Base-by-base conservation (phyloP, 179 eudicot genomes). In the Heliamphora pulchella region DNA sequence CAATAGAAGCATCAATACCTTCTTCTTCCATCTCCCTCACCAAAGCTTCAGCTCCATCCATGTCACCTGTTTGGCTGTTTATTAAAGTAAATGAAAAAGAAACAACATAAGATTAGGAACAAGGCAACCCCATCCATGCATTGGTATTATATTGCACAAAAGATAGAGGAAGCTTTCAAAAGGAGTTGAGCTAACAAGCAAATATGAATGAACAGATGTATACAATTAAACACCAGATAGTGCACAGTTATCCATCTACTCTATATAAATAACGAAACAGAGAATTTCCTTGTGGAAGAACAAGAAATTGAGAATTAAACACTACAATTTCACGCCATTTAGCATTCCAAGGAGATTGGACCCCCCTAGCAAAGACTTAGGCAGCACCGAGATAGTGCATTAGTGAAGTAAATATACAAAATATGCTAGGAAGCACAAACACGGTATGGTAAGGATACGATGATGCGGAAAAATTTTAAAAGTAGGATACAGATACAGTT, bases 21-120 rank as follows among this genome's bases (percentile, higher is more conserved):
- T 91, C 94, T 84, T 93, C 97, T 86, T 95, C 98, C 98, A 93
- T 95, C 86, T 95, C 97, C 88, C 95, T 91, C 70, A 95, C 97
- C 83, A 91, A 91, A 58, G 83, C 90, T 89, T 95, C 98, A 76
- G 98, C 98, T 80, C 83, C 87, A 48, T 87, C 93, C 94, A 95
- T 89, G 81, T 91, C 85, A 82, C 87, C 86, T 18, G 79, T 83
- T 87, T 91, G 97, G 87, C 98, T 94, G 88, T 82, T 78, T 77
- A 13, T 54, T 44, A 8, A 22, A 65, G 7, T 41, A 54, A 18
- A 67, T 66, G 44, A 78, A 64, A 59, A 66, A 51, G 13, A 47
- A 57, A n/a, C 8, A 55, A 47, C 2, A 74, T 43, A 61, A 59
- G 22, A 68, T 68, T 68, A 39, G 18, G 72, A 68, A 68, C 55